Conservation (phyloP, 2,329 filamentous ascomycete species). For the Colletotrichum endophyticum region DNA sequence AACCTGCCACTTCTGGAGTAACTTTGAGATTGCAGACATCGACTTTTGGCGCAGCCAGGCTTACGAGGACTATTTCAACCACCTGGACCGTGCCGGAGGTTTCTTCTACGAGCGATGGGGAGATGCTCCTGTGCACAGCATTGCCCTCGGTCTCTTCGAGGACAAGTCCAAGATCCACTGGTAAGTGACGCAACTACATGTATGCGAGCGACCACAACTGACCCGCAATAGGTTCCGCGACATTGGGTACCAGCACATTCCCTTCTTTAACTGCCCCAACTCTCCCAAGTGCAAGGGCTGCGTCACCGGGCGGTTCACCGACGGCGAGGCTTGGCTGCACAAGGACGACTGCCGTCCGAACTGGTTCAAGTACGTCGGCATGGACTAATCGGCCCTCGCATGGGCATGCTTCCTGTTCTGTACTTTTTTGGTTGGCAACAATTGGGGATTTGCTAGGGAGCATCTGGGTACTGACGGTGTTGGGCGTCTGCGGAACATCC, state of each 20-base stretch:
- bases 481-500: constrained; percentile 20
- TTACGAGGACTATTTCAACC: constrained; percentile 96
- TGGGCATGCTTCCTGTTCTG: constrained; percentile 1
- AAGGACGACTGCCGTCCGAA: constrained; percentile 93
- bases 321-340: constrained; percentile 83
- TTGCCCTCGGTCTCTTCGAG: constrained; percentile 90
- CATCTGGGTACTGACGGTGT: constrained; percentile 19
- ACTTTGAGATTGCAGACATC: constrained; percentile 96
- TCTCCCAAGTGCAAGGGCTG: constrained; percentile 92
- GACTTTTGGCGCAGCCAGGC: constrained; percentile 88
- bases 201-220: not conserved
- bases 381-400: constrained; percentile 57
- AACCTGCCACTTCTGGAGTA: constrained; percentile 99
- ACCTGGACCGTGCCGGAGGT: constrained; percentile 89
- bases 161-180: constrained; percentile 92
- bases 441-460: constrained; percentile 9
- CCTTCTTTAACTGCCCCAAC: constrained; percentile 98
- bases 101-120: constrained; percentile 99
- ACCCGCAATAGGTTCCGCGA: constrained; percentile 87
- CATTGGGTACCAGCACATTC: constrained; percentile 97
- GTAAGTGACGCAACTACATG: constrained; percentile 56
- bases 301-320: constrained; percentile 84
- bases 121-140: constrained; percentile 95
- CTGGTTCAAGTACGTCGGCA: constrained; percentile 96
- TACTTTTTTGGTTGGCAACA: constrained; percentile 17